phyloP scores from a whole-genome alignment of 352 stramenopile species.

The Phytopythium sindhum region DNA sequence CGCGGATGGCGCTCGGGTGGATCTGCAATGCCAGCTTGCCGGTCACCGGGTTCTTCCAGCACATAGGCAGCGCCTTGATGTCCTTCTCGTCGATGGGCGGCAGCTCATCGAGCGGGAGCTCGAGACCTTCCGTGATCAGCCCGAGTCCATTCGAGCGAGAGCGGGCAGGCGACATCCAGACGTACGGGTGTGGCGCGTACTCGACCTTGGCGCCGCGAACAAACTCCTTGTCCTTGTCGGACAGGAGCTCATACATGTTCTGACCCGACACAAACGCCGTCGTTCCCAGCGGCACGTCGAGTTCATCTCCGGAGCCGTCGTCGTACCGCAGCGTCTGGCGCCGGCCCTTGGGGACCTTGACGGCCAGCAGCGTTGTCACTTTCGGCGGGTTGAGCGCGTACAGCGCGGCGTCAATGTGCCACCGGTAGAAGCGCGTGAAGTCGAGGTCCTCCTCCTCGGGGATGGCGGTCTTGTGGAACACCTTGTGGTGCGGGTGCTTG shows the following conservation, averaged over 20 bases:
- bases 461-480: constrained; percentile 26
- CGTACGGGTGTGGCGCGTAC: constrained; percentile 28
- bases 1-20: constrained; percentile 21
- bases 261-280: constrained; percentile 29
- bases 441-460: constrained; percentile 22
- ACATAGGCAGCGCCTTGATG: constrained; percentile 29
- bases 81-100: constrained; percentile 21
- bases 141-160: constrained; percentile 26
- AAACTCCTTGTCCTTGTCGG: constrained; percentile 25
- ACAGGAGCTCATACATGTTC: constrained; percentile 27
- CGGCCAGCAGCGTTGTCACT: constrained; percentile 21
- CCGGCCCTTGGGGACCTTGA: constrained; percentile 19
- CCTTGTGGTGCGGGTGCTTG: constrained; percentile 27
- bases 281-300: constrained; percentile 20
- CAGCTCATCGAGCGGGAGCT: constrained; percentile 21
- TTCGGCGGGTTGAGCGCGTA: constrained; percentile 25
- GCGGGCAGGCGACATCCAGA: constrained; percentile 26
- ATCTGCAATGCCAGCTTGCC: constrained; percentile 26
- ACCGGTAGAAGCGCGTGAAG: constrained; percentile 31
- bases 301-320: constrained; percentile 22
- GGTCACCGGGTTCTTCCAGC: constrained; percentile 25
- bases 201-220: constrained; percentile 22
- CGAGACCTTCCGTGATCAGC: constrained; percentile 21
- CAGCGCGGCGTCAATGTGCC: constrained; percentile 27
- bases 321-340: constrained; percentile 28